Percentiles rank a stretch among this genome's conserved stretches.
Conservation (phyloP, 192 early-diverging fungal genomes). For the Entomortierella beljakovae region DNA sequence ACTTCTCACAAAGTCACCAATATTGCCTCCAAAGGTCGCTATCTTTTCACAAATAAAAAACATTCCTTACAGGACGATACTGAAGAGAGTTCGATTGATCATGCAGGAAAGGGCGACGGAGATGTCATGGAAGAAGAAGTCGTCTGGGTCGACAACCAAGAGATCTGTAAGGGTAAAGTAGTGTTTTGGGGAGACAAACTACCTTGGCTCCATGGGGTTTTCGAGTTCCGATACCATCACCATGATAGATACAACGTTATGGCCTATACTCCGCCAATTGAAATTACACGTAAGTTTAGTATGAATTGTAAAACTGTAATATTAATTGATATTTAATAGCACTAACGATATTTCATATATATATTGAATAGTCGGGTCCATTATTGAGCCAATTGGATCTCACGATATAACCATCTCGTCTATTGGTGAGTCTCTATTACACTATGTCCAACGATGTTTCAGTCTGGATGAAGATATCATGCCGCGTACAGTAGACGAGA, state of each 20-base stretch:
- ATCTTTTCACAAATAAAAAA: conserved; percentile 63
- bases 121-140: conserved; percentile 39
- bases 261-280: conserved; percentile 80
- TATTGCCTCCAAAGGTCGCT: conserved; percentile 76
- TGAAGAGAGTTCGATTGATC: conserved; percentile 61
- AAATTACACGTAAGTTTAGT: conserved; percentile 69
- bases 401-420: conserved; percentile 24
- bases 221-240: conserved; percentile 93
- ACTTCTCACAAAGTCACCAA: conserved; percentile 80
- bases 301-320: too few species aligned
- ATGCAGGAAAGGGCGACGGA: conserved; percentile 54
- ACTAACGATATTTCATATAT: neutral
- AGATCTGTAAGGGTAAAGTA: conserved; percentile 35
- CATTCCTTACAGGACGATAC: conserved; percentile 55
- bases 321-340: too few species aligned
- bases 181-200: conserved; percentile 72
- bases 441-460: conserved; percentile 58
- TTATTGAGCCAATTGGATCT: conserved; percentile 30
- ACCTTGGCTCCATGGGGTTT: conserved; percentile 89
- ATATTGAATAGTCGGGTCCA: conserved; percentile 15
- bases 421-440: conserved; percentile 50
- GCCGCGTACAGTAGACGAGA: conserved; percentile 57
- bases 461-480: conserved; percentile 58
- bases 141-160: conserved; percentile 41
- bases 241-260: conserved; percentile 88